Base-by-base conservation (phyloP, 495 filamentous ascomycete genomes). In the Physcia stellaris region DNA sequence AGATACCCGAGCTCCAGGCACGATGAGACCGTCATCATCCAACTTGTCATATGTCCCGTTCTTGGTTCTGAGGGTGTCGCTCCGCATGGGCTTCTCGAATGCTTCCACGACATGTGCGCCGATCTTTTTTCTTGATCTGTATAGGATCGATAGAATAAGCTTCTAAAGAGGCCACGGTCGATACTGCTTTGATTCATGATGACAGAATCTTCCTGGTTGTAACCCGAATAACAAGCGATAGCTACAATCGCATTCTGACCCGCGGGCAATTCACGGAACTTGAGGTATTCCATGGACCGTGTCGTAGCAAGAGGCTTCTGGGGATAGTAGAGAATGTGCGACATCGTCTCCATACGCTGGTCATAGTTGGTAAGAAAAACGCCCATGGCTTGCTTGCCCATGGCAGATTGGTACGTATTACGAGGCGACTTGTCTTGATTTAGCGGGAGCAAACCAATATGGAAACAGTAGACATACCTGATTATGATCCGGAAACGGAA, bases 301-400 rank as follows among this genome's bases (percentile, higher is more conserved):
- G 90, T 99, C 1, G 86, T 99, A 1, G 83, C 90, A 21, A 99
- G 66, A 2, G 90, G 90, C 53, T 99, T 99, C 62, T 99, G 90
- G 0, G 90, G 90, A 52, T 99, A 99, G 57, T 95, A 96, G 9
- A 99, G 78, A 53, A 96, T 92, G 50, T 99, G 96, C 33, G 85
- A 80, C 90, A 99, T 96, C 12, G 90, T 99, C 50, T 99, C 90
- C 90, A 96, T 95, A 39, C 90, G 85, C 41, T 86, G 77, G 18
- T 80, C 72, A 53, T 86, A 96, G 53, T 96, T 99, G 10, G 92
- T 96, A 24, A 96, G 71, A 67, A 93, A 94, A 40, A 95, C 85
- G 51, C 90, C 90, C 92, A 99, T 99, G 34, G 90, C 90, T 69
- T 99, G 90, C 64, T 99, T 99, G 63, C 90, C 90, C 90, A 99